Evolutionary conservation across 2,329 filamentous ascomycete species (phyloP), one percentile per base, ranked within the genome.

Genomic region (Ustulina deusta): DNA sequence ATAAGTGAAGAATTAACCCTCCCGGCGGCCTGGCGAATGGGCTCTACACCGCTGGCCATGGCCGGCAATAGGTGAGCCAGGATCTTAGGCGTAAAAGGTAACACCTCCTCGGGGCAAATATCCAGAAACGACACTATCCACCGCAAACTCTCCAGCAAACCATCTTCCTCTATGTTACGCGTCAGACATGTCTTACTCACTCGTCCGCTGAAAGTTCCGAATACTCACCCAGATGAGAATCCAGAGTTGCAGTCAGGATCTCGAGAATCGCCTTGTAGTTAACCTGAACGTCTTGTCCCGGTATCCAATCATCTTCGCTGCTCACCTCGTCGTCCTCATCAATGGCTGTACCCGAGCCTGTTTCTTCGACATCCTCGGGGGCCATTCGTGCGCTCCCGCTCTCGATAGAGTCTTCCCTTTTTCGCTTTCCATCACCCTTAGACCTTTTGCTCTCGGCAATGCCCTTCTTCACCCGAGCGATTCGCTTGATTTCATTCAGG

Each of bases 71-170:
- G 91, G 75, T 97, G 93, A 1, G 94, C 93, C 49, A 99, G 83
- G 34, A 99, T 90, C 73, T 93, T 93, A 25, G 97, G 97, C 0
- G 97, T 96, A 78, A 98, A 98, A 3, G 93, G 92, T 48, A 99
- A 85, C 3, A 99, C 97, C 76, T 99, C 96, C 77, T 97, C 96
- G 0, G 96, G 95, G 74, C 94, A 97, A 52, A 99, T 98, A 71
- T 98, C 94, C 73, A 99, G 91, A 78, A 99, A 97, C 67, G 92
- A 92, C 72, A 97, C 94, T 71, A 99, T 94, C 96, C 96, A 99
- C 69, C 93, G 89, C 32, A 99, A 84, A 2, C 94, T 94, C 61
- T 97, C 97, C 44, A 97, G 85, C 51, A 97, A 87, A 71, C 97
- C 94, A 75, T 97, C 93, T 78, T 98, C 94, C 78, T 97, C 94